Percentiles rank a stretch among this genome's conserved stretches.
Evolutionary conservation across 2,329 filamentous ascomycete genomes (phyloP).

Genomic region (Fusarium keratoplasticum): DNA sequence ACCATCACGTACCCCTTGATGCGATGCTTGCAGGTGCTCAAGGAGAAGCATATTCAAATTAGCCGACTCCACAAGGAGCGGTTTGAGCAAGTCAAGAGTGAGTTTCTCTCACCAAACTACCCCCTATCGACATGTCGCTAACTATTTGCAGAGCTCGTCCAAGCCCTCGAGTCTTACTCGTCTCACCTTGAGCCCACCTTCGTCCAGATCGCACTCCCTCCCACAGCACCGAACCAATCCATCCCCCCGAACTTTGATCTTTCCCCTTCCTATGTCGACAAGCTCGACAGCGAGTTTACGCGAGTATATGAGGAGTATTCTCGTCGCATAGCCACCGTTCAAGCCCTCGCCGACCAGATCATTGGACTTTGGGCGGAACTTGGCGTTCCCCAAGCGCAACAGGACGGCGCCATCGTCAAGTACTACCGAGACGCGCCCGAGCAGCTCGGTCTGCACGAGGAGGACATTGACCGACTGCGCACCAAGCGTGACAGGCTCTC

Average conservation of each 20-base stretch:
- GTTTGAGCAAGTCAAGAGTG: constrained; percentile 95
- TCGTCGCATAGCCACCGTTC: constrained; percentile 80
- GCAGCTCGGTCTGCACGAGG: constrained; percentile 90
- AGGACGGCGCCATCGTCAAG: constrained; percentile 87
- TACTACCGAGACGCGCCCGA: constrained; percentile 91
- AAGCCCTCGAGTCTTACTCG: constrained; percentile 95
- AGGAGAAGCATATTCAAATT: constrained; percentile 86
- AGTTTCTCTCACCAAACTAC: constrained; percentile 44
- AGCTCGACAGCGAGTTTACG: constrained; percentile 90
- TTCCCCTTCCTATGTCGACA: constrained; percentile 87
- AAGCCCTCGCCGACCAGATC: constrained; percentile 82
- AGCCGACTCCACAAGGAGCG: constrained; percentile 88
- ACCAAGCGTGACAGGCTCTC: constrained; percentile 82
- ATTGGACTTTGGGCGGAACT: constrained; percentile 97
- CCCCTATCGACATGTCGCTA: constrained; percentile 4
- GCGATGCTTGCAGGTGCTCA: constrained; percentile 81
- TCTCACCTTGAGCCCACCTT: constrained; percentile 94
- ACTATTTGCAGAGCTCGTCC: constrained; percentile 77
- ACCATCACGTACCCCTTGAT: constrained; percentile 86
- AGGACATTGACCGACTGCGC: constrained; percentile 81
- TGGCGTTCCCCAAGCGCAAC: constrained; percentile 92
- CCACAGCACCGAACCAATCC: constrained; percentile 79
- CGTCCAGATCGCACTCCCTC: constrained; percentile 85
- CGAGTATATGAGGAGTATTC: constrained; percentile 97
- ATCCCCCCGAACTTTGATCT: constrained; percentile 89